These are phyloP conservation scores for Myriosclerotinia scirpicola DNA, from an alignment of 2,329 filamentous ascomycete species.

Conservation along the genomic window DNA sequence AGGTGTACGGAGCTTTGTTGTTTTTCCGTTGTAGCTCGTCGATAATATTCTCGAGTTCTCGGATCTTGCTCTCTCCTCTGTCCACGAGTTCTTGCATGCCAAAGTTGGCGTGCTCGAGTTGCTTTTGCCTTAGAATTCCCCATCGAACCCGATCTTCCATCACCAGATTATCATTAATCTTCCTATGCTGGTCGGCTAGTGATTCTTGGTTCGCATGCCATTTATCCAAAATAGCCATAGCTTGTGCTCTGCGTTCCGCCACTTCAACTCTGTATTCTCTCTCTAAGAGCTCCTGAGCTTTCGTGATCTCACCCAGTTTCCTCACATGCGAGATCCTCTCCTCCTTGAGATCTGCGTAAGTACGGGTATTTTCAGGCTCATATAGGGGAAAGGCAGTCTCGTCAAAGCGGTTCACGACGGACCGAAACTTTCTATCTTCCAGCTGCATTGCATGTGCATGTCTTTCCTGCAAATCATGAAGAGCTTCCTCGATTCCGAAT, in stretches of 20 bases:
- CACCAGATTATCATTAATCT: background rate
- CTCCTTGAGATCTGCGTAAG: no score
- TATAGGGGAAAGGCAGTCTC: background rate
- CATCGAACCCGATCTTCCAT: background rate
- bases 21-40: background rate
- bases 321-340: background rate
- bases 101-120: background rate
- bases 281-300: background rate
- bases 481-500: background rate
- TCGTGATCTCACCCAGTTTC: background rate
- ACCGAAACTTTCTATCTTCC: background rate
- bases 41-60: background rate
- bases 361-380: no score
- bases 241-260: background rate
- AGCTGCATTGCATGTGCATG: background rate
- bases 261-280: background rate
- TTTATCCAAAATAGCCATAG: background rate
- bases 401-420: background rate
- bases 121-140: background rate
- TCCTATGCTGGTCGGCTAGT: background rate
- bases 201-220: background rate
- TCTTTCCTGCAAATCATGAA: background rate
- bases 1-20: background rate
- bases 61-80: background rate
- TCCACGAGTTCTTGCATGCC: background rate